These are phyloP conservation scores for Phellinidium pouzarii DNA, from an alignment of 1,284 basidiomycete genomes.

Conservation along the genomic window DNA sequence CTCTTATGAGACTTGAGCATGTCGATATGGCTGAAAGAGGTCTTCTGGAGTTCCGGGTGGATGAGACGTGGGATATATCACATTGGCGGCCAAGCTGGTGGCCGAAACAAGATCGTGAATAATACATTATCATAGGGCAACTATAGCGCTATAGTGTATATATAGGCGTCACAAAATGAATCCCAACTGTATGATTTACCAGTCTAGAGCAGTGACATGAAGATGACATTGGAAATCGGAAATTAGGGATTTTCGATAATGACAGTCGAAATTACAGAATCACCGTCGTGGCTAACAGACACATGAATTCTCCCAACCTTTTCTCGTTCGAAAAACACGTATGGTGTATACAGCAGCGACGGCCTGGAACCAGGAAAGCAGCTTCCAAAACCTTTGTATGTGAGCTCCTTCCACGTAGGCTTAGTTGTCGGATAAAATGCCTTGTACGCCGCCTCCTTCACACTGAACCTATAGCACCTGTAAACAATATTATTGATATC, in stretches of 20 bases:
- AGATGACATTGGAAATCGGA: not conserved
- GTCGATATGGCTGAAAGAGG: slow-evolving; percentile 36
- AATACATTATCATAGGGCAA: no score
- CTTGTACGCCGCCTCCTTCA: slow-evolving; percentile 91
- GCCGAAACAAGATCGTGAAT: slow-evolving; percentile 33
- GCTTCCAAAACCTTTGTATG: slow-evolving; percentile 36
- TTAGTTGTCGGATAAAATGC: slow-evolving; percentile 60
- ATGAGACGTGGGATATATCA: slow-evolving; percentile 35
- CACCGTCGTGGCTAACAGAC: slow-evolving; percentile 81
- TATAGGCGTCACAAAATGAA: not conserved
- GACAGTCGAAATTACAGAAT: slow-evolving; percentile 74
- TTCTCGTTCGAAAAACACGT: slow-evolving; percentile 1
- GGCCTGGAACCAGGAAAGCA: slow-evolving; percentile 40
- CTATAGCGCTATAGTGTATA: no score
- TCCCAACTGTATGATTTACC: not conserved
- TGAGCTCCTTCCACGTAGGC: slow-evolving; percentile 77
- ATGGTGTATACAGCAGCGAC: slow-evolving; percentile 37
- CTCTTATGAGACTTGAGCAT: slow-evolving; percentile 66
- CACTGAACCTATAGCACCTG: slow-evolving; percentile 20
- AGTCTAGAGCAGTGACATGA: no score
- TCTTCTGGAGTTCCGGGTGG: slow-evolving; percentile 31
- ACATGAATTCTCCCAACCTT: slow-evolving; percentile 43
- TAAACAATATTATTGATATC: not conserved
- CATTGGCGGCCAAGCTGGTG: slow-evolving; percentile 70
- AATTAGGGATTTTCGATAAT: slow-evolving; percentile 43